These are phyloP conservation scores for Viscum album DNA, from an alignment of 177 flowering plant genomes.

Conservation along the genomic window DNA sequence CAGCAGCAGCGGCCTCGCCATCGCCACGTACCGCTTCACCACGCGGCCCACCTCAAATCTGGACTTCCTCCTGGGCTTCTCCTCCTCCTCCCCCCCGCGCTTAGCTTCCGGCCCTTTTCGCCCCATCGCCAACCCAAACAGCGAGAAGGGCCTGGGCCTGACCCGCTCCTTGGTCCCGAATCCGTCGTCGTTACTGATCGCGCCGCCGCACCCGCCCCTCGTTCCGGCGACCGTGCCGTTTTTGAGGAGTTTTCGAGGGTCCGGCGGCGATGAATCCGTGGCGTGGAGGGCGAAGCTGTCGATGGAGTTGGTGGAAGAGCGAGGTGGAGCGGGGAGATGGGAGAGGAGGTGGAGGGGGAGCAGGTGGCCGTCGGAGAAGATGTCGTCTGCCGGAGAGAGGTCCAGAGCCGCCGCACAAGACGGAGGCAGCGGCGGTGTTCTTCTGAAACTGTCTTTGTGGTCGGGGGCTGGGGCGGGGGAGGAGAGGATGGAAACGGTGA, in stretches of 20 bases:
- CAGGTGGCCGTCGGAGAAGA: conserved; percentile 89
- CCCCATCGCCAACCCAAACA: conserved; percentile 39
- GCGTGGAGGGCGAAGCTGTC: conserved; percentile 49
- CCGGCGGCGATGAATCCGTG: conserved; percentile 17
- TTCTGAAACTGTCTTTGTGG: conserved; percentile 18
- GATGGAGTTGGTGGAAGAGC: conserved; percentile 53
- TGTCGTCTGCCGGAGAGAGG: conserved; percentile 75
- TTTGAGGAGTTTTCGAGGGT: neutral
- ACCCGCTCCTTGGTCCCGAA: conserved; percentile 19
- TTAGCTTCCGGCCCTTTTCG: conserved; percentile 24
- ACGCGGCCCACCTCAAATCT: conserved; percentile 38
- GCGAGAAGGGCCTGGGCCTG: conserved; percentile 55
- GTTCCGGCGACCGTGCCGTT: conserved; percentile 8
- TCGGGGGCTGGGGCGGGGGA: conserved; percentile 19
- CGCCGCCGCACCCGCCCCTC: neutral
- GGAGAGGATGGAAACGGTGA: conserved; percentile 40
- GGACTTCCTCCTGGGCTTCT: conserved; percentile 30
- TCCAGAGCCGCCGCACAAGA: neutral
- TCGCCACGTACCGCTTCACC: conserved; percentile 46
- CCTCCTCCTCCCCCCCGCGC: conserved; percentile 21
- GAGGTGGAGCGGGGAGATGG: conserved; percentile 55
- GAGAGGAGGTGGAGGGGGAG: conserved; percentile 84
- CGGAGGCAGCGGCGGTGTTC: conserved; percentile 15
- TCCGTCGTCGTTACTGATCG: neutral
- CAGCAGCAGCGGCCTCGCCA: conserved; percentile 40